Evolutionary conservation across 169 alveolate genomes (phyloP).

Genomic region (Cyclospora cayetanensis): DNA sequence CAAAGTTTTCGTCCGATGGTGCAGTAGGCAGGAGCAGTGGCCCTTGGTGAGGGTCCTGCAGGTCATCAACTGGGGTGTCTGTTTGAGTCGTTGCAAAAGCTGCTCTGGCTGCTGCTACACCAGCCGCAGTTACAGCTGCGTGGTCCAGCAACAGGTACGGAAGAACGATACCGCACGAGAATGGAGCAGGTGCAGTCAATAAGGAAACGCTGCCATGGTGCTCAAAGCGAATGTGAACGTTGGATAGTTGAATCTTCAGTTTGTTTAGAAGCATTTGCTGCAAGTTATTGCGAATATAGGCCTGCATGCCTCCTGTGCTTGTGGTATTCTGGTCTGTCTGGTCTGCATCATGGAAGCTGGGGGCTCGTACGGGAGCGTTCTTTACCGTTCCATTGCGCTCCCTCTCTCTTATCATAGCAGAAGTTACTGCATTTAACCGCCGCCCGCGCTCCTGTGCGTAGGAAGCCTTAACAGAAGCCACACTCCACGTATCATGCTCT

Average conservation of each 20-base stretch:
- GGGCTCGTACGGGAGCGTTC: background rate
- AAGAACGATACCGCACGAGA: constrained; percentile 12
- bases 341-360: background rate
- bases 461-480: background rate
- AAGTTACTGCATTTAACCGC: background rate
- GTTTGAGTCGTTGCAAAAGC: background rate
- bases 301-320: background rate
- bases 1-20: background rate
- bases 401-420: background rate
- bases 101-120: constrained; percentile 6
- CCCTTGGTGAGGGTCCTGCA: background rate
- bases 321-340: background rate
- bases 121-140: background rate
- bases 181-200: background rate
- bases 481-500: background rate
- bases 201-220: background rate
- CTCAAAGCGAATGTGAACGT: constrained; percentile 24
- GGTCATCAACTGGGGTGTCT: background rate
- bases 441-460: background rate
- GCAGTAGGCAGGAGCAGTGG: background rate
- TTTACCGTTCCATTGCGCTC: background rate
- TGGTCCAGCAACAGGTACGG: constrained; percentile 8
- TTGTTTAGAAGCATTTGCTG: constrained; percentile 11
- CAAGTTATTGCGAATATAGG: constrained; percentile 25
- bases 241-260: background rate